Evolutionary conservation across 73 alveolate species (phyloP).

Genomic region (Uronychia binucleata): DNA sequence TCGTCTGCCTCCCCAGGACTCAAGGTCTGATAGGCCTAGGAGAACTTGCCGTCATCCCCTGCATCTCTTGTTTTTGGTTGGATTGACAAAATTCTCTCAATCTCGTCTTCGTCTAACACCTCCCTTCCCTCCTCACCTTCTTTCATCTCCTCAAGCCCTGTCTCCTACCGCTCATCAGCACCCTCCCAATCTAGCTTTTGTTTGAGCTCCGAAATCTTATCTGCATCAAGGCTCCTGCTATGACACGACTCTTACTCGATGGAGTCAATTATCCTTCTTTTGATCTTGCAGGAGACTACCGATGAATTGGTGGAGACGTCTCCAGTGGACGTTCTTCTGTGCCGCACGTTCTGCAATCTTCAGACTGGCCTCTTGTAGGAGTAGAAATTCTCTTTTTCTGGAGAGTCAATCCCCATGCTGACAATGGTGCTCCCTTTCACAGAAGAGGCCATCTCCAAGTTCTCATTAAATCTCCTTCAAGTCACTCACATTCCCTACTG

Average conservation of each 20-base stretch:
- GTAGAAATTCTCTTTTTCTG: background rate
- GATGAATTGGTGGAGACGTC: background rate
- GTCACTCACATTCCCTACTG: background rate
- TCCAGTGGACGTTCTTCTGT: background rate
- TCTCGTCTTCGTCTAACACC: too few relatives aligned
- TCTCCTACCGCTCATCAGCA: background rate
- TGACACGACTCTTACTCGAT: background rate
- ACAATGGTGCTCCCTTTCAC: background rate
- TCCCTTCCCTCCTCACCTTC: background rate
- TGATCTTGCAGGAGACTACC: background rate
- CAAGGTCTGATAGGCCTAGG: background rate
- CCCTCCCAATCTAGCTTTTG: background rate
- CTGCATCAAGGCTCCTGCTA: background rate
- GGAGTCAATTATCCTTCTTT: background rate
- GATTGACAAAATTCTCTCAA: too few relatives aligned
- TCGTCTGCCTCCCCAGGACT: background rate
- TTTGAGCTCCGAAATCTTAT: background rate
- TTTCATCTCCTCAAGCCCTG: background rate
- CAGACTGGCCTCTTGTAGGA: background rate
- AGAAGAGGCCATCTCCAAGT: background rate
- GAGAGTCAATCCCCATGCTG: background rate
- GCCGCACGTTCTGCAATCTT: background rate
- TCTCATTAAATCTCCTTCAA: background rate
- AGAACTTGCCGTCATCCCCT: background rate
- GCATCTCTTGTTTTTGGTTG: background rate